Base-by-base conservation (phyloP, 2,329 filamentous ascomycete species). In the Rutstroemia sp. region DNA sequence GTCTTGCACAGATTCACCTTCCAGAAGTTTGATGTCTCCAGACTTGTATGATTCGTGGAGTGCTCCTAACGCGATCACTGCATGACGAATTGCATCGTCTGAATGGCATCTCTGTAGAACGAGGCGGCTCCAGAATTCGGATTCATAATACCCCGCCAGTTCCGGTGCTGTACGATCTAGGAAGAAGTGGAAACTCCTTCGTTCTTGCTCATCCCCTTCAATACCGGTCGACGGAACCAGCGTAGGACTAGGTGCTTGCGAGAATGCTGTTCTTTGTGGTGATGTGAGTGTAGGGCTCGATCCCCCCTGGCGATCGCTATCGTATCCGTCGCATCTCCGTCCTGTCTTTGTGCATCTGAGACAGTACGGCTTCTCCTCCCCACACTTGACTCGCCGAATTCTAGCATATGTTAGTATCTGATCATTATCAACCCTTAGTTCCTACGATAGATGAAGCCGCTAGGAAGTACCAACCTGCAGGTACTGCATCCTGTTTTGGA, bases 321-420 rank as follows among this genome's bases (percentile, higher is more conserved):
- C 60, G 58, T 68, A 68, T 16, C 65, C 65, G 58, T 68, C 65
- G 47, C 66, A 67, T 42, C 62, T 66, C 14, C 66, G 58, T 16
- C 65, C 63, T 14, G 64, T 67, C 3, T 59, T 63, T 5, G 60
- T 65, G 57, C 65, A 68, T 55, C 62, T 59, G 48, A 61, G 60
- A 42, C 66, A 68, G 23, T 61, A 59, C 3, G 67, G 67, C 48
- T 61, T 65, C 27, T 64, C 61, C 57, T 68, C 66, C 21, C 64
- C 66, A 39, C 66, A 68, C 46, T 68, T 68, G 3, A 68, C 63
- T 56, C 65, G 58, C n/a, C 65, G 58, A 16, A 65, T 63, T 50
- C 66, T 67, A 55, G 5, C 36, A 44, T 9, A 3, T 25, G 42
- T 27, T 25, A 56, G 42, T 56, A n/a, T 57, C 48, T 38, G 34